A percentile compares a stretch with the other conserved stretches of the same genome.
Conservation (phyloP, 1,284 basidiomycete species). For the Leucoagaricus sp. region DNA sequence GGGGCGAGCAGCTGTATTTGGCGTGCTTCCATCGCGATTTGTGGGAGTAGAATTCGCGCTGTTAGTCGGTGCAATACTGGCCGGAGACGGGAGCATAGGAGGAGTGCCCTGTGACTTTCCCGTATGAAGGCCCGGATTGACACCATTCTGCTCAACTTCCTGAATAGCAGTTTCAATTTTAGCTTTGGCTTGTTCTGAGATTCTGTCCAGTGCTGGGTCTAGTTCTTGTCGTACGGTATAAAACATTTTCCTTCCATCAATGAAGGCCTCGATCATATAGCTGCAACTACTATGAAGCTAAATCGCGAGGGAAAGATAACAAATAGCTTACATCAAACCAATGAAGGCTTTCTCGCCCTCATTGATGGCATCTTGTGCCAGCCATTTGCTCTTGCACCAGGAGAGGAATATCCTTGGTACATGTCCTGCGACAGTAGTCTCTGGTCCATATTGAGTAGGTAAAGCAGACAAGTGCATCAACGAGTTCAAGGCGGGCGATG, state of each 20-base stretch:
- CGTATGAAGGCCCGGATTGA: conserved; percentile 36
- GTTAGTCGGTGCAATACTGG: conserved; percentile 58
- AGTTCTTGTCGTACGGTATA: conserved; percentile 45
- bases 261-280: conserved; percentile 73
- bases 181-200: conserved; percentile 35
- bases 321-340: conserved; percentile 67
- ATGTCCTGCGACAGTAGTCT: conserved; percentile 54
- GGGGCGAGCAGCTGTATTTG: conserved; percentile 34
- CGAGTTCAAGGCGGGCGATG: conserved; percentile 72
- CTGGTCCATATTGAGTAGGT: conserved; percentile 72
- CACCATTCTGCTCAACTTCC: conserved; percentile 36
- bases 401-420: conserved; percentile 57
- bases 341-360: conserved; percentile 74
- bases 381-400: conserved; percentile 73
- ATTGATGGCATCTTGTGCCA: conserved; percentile 55
- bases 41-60: conserved; percentile 77
- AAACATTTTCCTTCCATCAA: conserved; percentile 58
- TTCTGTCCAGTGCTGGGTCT: conserved; percentile 45
- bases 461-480: conserved; percentile 74
- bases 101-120: conserved; percentile 51
- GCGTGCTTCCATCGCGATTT: conserved; percentile 49
- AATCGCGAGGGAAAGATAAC: conserved; percentile 19
- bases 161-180: conserved; percentile 47
- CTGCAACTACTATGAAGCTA: conserved; percentile 42
- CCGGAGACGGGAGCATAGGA: conserved; percentile 75